Evolutionary conservation across 2,329 filamentous ascomycete species (phyloP), one percentile per base, ranked within the genome.

Genomic region (Xenoacremonium recifei): DNA sequence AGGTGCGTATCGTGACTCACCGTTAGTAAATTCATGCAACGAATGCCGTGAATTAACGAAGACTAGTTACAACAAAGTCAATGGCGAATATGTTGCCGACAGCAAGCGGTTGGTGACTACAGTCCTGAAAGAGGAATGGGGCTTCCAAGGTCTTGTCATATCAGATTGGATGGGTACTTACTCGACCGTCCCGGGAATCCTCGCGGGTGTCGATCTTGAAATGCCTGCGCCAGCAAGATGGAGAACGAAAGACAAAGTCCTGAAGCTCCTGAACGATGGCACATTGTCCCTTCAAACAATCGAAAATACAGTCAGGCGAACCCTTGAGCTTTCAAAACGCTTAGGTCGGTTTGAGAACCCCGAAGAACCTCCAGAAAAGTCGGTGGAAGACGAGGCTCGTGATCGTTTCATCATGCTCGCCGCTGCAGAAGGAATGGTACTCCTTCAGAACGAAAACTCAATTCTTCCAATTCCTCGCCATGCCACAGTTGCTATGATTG

Each of bases 401-500:
- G 23, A 40, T 13, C 35, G 29, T 3, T 25, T 49, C 29, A 49
- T 53, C 11, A 25, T 19, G 5, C 29, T 32, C 2, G 17, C 37
- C 4, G 46, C 36, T 4, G 37, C 42, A 11, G 29, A 35, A 5
- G 48, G 43, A 1, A 42, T 82, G 15, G 79, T 84, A 3, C 70
- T 84, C 11, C 64, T 85, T 32, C 83, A 84, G 62, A 85, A 85
- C 48, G 70, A 80, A 19, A 69, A 71, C 19, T 62, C 65, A 15
- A 61, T 77, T 2, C 65, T 85, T 3, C 81, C 82, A 3, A 56
- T 79, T 9, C 68, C 44, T 4, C 43, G 39, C 21, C 19, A 13
- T 3, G 48, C 37, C 27, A 40, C 21, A 36, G 42, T 54, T 2
- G 50, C 50, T 1, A 33, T 60, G 2, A 51, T 63, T 23, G 58